Evolutionary conservation across 2,329 filamentous ascomycete species (phyloP).

Genomic region (Leptographium wingfieldii): DNA sequence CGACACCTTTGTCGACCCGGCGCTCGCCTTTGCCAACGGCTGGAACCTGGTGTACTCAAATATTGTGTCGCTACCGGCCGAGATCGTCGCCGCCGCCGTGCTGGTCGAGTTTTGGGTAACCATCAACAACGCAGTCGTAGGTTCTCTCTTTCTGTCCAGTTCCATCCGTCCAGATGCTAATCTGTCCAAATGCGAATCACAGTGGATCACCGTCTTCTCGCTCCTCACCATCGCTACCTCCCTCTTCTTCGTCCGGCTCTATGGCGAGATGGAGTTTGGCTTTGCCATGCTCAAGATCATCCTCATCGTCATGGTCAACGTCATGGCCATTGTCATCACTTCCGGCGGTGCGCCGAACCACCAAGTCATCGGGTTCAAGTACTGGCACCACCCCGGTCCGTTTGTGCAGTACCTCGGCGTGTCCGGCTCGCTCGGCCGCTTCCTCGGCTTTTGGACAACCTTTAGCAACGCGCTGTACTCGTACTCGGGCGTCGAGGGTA

Average conservation of each 20-base stretch:
- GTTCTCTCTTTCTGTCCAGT: not conserved
- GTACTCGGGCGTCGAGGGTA: slow-evolving; percentile 40
- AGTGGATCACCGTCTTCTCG: slow-evolving; percentile 17
- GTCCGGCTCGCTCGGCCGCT: slow-evolving; percentile 24
- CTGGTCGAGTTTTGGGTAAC: slow-evolving; percentile 42
- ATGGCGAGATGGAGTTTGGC: slow-evolving; percentile 11
- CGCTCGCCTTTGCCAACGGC: slow-evolving; percentile 32
- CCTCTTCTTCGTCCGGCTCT: slow-evolving; percentile 7
- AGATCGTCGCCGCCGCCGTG: slow-evolving; percentile 48
- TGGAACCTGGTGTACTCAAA: slow-evolving; percentile 39
- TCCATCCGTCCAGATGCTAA: too few species aligned
- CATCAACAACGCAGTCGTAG: slow-evolving; percentile 36
- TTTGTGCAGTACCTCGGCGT: slow-evolving; percentile 27
- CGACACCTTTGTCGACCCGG: slow-evolving; percentile 30
- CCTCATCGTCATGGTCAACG: slow-evolving; percentile 35
- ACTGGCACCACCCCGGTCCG: slow-evolving; percentile 23
- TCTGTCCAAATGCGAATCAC: not conserved
- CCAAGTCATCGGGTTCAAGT: slow-evolving; percentile 8
- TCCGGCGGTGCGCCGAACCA: slow-evolving; percentile 22
- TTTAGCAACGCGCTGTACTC: slow-evolving; percentile 27
- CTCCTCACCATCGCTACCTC: slow-evolving; percentile 5
- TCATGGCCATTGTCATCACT: slow-evolving; percentile 34
- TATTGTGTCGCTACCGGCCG: slow-evolving; percentile 27
- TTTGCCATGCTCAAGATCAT: slow-evolving; percentile 27
- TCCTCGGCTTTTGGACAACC: slow-evolving; percentile 27